phyloP scores from a whole-genome alignment of 805 yeast genomes.

The Candida boidinii region DNA sequence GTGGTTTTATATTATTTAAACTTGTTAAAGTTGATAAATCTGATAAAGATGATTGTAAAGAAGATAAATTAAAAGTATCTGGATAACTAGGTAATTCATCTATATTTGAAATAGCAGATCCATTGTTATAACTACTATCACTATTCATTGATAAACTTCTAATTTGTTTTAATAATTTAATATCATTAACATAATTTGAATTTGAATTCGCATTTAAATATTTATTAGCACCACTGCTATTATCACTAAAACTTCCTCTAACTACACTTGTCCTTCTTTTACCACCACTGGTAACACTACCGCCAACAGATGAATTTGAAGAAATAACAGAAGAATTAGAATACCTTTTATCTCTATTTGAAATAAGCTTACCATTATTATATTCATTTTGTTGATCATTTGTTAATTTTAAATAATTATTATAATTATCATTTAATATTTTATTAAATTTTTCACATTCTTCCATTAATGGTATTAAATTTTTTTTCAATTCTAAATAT shows the following conservation, averaged over 20 bases:
- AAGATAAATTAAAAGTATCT: background rate
- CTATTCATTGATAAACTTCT: conserved; percentile 2
- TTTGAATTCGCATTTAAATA: background rate
- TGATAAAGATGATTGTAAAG: background rate
- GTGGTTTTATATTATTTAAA: conserved; percentile 2
- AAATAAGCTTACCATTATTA: too few relatives aligned
- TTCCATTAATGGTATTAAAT: conserved; percentile 19
- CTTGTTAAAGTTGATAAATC: too few relatives aligned
- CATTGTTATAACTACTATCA: background rate
- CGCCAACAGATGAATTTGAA: too few relatives aligned
- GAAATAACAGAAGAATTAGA: too few relatives aligned
- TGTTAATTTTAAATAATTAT: conserved; percentile 12
- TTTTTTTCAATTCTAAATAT: conserved; percentile 14
- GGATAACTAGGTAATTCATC: conserved; percentile 2
- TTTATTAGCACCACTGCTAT: background rate
- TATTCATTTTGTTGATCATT: too few relatives aligned
- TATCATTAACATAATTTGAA: conserved; percentile 1
- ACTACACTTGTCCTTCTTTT: too few relatives aligned
- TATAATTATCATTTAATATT: conserved; percentile 17
- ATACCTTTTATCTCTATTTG: too few relatives aligned
- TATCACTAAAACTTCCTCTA: background rate
- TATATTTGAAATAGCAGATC: background rate
- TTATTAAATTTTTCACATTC: conserved; percentile 22
- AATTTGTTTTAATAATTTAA: conserved; percentile 2
- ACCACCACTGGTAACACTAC: too few relatives aligned